Percentiles rank a stretch among this genome's conserved stretches.
Evolutionary conservation across 257 asterid genomes (phyloP).

Genomic region (Penstemon barbatus): DNA sequence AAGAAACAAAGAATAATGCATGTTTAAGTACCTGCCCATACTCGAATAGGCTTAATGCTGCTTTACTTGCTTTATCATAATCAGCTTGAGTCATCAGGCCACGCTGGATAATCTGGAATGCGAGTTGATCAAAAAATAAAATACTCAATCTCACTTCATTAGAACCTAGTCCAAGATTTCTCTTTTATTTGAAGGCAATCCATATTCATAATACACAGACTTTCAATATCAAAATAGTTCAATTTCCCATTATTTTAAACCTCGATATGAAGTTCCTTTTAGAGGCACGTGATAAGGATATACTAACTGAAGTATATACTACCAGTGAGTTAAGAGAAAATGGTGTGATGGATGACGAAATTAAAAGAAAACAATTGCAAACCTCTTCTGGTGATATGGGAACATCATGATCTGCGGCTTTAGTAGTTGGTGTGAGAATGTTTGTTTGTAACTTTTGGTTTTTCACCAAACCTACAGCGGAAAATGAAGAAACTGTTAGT

Average conservation of each 20-base stretch:
- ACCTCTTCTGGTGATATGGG: constrained; percentile 94
- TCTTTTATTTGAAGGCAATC: neutral
- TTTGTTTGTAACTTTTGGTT: constrained; percentile 69
- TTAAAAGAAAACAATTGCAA: constrained; percentile 15
- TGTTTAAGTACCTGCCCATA: constrained; percentile 77
- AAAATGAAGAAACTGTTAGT: constrained; percentile 10
- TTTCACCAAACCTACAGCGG: constrained; percentile 70
- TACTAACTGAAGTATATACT: neutral
- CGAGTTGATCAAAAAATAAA: constrained; percentile 23
- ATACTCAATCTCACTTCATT: constrained; percentile 15
- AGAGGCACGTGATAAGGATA: neutral
- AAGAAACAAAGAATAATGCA: constrained; percentile 8
- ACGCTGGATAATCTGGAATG: constrained; percentile 62
- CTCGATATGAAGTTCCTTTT: neutral
- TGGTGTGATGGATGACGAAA: constrained; percentile 9
- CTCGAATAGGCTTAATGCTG: constrained; percentile 75
- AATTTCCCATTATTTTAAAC: neutral
- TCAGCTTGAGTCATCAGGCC: constrained; percentile 85
- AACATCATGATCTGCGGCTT: constrained; percentile 95
- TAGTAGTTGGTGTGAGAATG: constrained; percentile 91
- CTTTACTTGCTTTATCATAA: constrained; percentile 69
- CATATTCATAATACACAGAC: neutral
- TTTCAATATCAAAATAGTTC: neutral
- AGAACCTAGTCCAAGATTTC: neutral
- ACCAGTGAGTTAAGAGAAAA: neutral